Evolutionary conservation across 2,329 filamentous ascomycete genomes (phyloP).

Genomic region (Sclerotinia borealis): DNA sequence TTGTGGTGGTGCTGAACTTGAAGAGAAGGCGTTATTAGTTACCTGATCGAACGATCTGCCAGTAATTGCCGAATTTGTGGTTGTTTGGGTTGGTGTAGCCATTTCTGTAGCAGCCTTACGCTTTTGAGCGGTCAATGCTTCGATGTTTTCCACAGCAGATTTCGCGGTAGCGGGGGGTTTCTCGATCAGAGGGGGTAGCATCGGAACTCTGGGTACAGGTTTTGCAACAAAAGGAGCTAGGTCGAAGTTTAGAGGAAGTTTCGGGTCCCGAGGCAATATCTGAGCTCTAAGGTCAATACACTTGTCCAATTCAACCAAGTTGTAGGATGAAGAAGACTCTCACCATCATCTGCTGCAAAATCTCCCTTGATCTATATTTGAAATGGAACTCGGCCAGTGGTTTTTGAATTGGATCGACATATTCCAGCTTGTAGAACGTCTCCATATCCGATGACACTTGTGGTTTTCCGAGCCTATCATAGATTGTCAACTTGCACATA

Average conservation of each 20-base stretch:
- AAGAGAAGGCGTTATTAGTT: neutral
- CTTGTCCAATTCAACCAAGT: neutral
- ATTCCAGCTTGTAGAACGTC: constrained; percentile 5
- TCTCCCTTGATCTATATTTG: constrained; percentile 11
- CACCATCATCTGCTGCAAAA: constrained; percentile 9
- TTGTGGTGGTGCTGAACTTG: neutral
- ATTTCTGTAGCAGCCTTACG: neutral
- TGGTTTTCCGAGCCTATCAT: neutral
- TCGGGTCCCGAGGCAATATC: neutral
- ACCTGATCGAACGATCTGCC: neutral
- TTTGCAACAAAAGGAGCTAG: neutral
- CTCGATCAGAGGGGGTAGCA: neutral
- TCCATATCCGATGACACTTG: neutral
- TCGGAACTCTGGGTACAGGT: neutral
- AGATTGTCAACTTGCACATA: neutral
- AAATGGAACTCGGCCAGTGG: constrained; percentile 12
- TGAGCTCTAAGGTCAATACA: neutral
- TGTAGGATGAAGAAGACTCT: neutral
- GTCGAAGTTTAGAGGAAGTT: neutral
- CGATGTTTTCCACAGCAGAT: neutral
- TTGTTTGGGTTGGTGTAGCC: neutral
- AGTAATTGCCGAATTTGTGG: neutral
- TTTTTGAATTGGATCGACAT: constrained; percentile 4
- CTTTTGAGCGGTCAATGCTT: neutral
- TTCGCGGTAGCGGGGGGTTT: neutral